phyloP scores from a whole-genome alignment of 306 rosid species.

The Potentilla sterilis region DNA sequence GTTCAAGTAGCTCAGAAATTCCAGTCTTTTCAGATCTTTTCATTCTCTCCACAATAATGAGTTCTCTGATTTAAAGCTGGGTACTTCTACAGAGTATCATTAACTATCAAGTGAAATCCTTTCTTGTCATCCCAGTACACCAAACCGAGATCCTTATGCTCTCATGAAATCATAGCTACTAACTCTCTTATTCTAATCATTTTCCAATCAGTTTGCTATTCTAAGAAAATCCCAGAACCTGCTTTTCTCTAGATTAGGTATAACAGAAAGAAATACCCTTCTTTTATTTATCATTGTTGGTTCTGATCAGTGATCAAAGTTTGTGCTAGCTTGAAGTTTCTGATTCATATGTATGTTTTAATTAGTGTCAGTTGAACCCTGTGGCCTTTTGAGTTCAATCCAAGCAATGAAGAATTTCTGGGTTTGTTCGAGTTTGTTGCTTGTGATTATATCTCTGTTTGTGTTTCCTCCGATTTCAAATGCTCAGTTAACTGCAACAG shows the following conservation, averaged over 20 bases:
- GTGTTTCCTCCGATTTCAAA: slow-evolving; percentile 45
- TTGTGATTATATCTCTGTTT: slow-evolving; percentile 38
- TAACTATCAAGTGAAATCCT: slow-evolving; percentile 20
- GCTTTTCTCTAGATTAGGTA: slow-evolving; percentile 18
- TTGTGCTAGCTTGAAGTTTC: neutral
- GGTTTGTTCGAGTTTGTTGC: slow-evolving; percentile 40
- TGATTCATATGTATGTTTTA: neutral
- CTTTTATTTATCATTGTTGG: slow-evolving; percentile 3
- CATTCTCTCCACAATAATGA: slow-evolving; percentile 28
- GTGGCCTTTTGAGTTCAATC: neutral
- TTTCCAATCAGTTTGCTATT: neutral
- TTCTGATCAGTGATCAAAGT: neutral
- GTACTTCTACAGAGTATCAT: neutral
- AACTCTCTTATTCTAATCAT: slow-evolving; percentile 1
- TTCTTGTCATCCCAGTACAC: slow-evolving; percentile 23
- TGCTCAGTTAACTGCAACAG: slow-evolving; percentile 52
- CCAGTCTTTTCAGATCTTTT: slow-evolving; percentile 42
- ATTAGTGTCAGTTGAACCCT: neutral
- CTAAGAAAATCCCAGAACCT: slow-evolving; percentile 7
- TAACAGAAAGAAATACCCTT: slow-evolving; percentile 8
- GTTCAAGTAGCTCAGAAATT: slow-evolving; percentile 17
- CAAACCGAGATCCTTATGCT: slow-evolving; percentile 30
- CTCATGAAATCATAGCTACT: neutral
- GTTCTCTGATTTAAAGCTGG: neutral
- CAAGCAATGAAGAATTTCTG: slow-evolving; percentile 51